Percentiles rank a stretch among this genome's conserved stretches.
phyloP scores from a whole-genome alignment of 2,329 filamentous ascomycete species.

The Diaporthe batatas region DNA sequence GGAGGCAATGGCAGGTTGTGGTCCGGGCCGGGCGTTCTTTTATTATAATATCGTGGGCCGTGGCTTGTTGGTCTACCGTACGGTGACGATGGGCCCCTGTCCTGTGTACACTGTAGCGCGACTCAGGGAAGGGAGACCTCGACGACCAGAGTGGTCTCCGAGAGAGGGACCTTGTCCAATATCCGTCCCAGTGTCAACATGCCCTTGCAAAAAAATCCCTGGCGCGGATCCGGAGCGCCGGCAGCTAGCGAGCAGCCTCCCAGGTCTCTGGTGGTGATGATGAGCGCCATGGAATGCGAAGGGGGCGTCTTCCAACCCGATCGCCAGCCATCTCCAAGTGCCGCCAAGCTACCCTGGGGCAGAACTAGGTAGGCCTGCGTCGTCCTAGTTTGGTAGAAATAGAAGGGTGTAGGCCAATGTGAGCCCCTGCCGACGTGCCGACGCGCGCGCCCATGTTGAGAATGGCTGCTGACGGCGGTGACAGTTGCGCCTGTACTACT shows the following conservation, averaged over 20 bases:
- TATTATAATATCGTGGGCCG: constrained; percentile 1
- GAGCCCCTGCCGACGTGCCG: constrained; percentile 17
- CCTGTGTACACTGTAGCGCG: not conserved
- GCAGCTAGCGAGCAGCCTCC: constrained; percentile 23
- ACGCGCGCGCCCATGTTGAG: constrained; percentile 18
- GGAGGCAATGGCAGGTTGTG: not conserved
- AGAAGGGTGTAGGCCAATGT: not conserved
- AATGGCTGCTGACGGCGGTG: too few species aligned
- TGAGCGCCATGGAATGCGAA: not conserved
- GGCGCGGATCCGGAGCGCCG: constrained; percentile 26
- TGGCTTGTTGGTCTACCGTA: not conserved
- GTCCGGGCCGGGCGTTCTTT: constrained; percentile 12
- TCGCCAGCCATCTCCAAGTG: constrained; percentile 15
- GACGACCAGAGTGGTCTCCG: not conserved
- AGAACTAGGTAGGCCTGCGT: not conserved
- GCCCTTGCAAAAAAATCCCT: constrained; percentile 20
- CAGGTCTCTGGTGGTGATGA: too few species aligned
- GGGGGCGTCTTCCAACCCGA: too few species aligned
- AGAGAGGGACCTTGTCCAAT: not conserved
- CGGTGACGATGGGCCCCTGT: not conserved
- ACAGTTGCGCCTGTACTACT: too few species aligned
- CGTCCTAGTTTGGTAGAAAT: not conserved
- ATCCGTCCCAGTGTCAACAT: not conserved
- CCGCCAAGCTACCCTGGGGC: constrained; percentile 11
- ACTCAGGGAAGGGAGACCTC: constrained; percentile 20